Conservation (phyloP, 2,329 filamentous ascomycete genomes). For the Coleophoma cylindrospora region DNA sequence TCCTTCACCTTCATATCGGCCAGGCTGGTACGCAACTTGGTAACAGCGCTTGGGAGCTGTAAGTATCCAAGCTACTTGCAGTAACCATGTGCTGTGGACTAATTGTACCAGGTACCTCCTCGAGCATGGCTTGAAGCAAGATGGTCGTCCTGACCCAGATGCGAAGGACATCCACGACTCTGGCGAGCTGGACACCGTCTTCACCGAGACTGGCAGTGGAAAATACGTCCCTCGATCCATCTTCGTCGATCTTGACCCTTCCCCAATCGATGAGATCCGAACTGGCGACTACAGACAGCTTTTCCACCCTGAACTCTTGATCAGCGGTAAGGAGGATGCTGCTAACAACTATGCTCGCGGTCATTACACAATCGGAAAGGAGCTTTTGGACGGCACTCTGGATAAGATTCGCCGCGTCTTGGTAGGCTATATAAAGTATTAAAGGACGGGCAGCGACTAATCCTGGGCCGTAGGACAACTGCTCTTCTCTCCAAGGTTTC, state of each 20-base stretch:
- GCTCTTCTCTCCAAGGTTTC: conserved; percentile 61
- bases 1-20: conserved; percentile 64
- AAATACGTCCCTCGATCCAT: conserved; percentile 67
- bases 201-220: conserved; percentile 57
- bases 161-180: conserved; percentile 44
- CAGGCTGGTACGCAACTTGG: conserved; percentile 64
- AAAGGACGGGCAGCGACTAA: conserved; percentile 1
- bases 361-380: conserved; percentile 66
- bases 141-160: conserved; percentile 53
- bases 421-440: conserved; percentile 33
- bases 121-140: conserved; percentile 57
- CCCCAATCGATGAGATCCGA: conserved; percentile 64
- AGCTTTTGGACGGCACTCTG: conserved; percentile 58
- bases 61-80: conserved; percentile 27
- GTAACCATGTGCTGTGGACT: conserved; percentile 5
- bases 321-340: conserved; percentile 65
- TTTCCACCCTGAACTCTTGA: conserved; percentile 61
- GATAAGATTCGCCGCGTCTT: conserved; percentile 59
- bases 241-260: conserved; percentile 63
- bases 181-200: conserved; percentile 61
- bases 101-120: conserved; percentile 49
- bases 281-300: conserved; percentile 57
- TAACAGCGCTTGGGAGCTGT: conserved; percentile 67
- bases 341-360: conserved; percentile 67
- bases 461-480: conserved; percentile 46